A percentile compares a stretch with the other conserved stretches of the same genome.
These are phyloP conservation scores for Atkinsonella hypoxylon DNA, from an alignment of 2,329 filamentous ascomycete genomes.

Conservation along the genomic window DNA sequence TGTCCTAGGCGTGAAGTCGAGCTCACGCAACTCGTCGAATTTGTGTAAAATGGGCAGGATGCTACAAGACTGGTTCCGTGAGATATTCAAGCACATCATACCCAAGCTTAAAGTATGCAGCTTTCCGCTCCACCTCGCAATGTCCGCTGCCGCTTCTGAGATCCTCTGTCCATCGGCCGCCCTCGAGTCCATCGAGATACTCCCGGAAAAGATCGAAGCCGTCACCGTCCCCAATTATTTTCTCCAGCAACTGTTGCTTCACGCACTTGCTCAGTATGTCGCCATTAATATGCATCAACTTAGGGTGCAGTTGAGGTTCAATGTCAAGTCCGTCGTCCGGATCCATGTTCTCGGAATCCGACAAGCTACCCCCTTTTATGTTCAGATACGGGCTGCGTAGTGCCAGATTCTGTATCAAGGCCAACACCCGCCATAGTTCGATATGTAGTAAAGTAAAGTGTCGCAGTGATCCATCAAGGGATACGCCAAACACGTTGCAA, in stretches of 20 bases:
- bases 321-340: conserved; percentile 11
- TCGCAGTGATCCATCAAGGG: conserved; percentile 56
- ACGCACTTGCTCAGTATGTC: conserved; percentile 49
- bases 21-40: neutral
- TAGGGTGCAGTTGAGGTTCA: conserved; percentile 29
- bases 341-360: conserved; percentile 8
- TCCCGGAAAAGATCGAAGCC: conserved; percentile 30
- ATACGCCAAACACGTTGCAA: conserved; percentile 49
- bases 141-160: conserved; percentile 14
- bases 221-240: conserved; percentile 23
- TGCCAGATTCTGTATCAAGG: conserved; percentile 61
- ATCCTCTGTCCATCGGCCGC: conserved; percentile 26
- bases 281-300: conserved; percentile 54
- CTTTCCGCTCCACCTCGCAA: conserved; percentile 12
- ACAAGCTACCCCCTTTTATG: conserved; percentile 16
- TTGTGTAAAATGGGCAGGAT: neutral
- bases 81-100: conserved; percentile 44
- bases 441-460: conserved; percentile 55
- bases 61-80: conserved; percentile 36
- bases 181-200: conserved; percentile 38
- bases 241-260: conserved; percentile 31
- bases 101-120: conserved; percentile 33
- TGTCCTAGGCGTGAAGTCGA: too few relatives aligned
- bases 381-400: conserved; percentile 34
- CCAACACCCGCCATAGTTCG: conserved; percentile 55